Evolutionary conservation across 2,329 filamentous ascomycete species (phyloP), one percentile per base, ranked within the genome.

Genomic region (Chrysoporthe puriensis): DNA sequence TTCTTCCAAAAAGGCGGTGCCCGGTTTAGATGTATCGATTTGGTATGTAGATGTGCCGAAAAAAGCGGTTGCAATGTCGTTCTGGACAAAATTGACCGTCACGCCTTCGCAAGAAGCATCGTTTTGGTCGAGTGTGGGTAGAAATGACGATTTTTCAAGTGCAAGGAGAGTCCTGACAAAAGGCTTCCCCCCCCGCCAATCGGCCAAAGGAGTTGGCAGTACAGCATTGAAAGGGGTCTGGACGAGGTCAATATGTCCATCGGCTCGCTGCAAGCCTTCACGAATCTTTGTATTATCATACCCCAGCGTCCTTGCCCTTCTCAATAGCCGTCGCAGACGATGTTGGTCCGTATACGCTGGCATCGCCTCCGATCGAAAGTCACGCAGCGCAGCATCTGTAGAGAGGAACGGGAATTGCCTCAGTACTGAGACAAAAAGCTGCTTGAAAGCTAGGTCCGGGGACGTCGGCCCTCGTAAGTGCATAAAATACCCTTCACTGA

Each of bases 381-480:
- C 48, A 3, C 48, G 48, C 48, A 52, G 11, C 4, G 48, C 7
- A 52, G 48, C 7, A 2, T 52, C 48, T n/a, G 48, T 52, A 26
- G 48, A 52, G 4, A 52, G 48, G 21, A n/a, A 52, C 48, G 48
- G 21, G 48, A 52, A 52, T 52, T 52, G 48, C 21, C 48, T n/a
- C 18, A 52, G 21, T 3, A 52, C 48, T 7, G 48, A 52, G 4
- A 52, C 18, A 52, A 52, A 52, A 52, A 52, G 48, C 48, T 52
- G 48, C 16, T 52, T 52, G 48, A 52, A 52, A 5, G n/a, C 48
- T 11, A 52, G 48, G 7, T 21, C 48, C 3, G 21, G 21, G 14
- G 3, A n/a, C 2, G 48, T 21, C 6, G 48, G n/a, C 48, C 21
- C 48, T 14, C 4, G 48, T 21, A 52, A 18, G 6, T n/a, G 16